A percentile compares a stretch with the other conserved stretches of the same genome.
Evolutionary conservation across 83 land plant species (phyloP).

Genomic region (Picea abies): DNA sequence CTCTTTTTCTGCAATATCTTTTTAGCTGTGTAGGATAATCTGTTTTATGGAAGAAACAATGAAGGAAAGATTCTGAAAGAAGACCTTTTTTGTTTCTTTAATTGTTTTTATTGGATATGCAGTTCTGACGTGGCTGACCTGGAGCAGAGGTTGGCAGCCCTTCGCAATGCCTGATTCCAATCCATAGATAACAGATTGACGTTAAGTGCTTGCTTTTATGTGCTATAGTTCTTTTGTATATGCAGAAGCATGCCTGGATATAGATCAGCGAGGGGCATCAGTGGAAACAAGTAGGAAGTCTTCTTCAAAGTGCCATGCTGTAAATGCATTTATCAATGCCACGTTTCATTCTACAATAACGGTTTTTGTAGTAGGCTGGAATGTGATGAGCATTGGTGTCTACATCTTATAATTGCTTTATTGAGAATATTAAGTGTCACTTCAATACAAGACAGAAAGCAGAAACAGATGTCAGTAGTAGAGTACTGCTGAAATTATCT

Average conservation of each 20-base stretch:
- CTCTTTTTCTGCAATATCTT: neutral
- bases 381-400: neutral
- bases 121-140: slow-evolving; percentile 63
- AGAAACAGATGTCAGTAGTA: no score
- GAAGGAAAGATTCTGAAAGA: neutral
- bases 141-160: slow-evolving; percentile 75
- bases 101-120: slow-evolving; percentile 15
- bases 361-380: neutral
- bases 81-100: neutral
- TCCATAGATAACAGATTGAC: neutral
- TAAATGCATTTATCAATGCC: neutral
- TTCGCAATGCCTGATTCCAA: slow-evolving; percentile 40
- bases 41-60: neutral
- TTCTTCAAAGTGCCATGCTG: neutral
- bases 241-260: slow-evolving; percentile 1
- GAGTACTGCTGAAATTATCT: no score
- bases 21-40: neutral
- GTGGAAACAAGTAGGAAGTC: neutral
- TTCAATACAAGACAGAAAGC: neutral
- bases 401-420: neutral
- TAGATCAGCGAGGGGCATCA: neutral
- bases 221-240: slow-evolving; percentile 1
- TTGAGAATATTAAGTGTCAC: neutral
- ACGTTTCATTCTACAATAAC: neutral
- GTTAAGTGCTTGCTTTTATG: neutral